A percentile compares a stretch with the other conserved stretches of the same genome.
phyloP scores from a whole-genome alignment of 768 basidiomycete species.

The Xerocomellus chrysenteron region DNA sequence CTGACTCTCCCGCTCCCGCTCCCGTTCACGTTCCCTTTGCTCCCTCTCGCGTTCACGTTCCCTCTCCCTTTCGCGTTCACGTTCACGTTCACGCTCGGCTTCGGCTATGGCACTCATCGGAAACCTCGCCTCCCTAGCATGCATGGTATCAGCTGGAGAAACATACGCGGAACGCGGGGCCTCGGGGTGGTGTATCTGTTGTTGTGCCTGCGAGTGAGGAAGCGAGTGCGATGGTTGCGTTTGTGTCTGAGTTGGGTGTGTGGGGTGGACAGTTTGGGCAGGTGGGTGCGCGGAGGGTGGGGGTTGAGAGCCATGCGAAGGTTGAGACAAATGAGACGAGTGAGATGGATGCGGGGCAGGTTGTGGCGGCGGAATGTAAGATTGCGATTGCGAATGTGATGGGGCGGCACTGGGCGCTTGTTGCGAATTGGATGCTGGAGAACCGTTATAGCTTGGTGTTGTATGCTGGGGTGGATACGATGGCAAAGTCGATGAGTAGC shows the following conservation, averaged over 20 bases:
- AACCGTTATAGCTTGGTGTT: constrained; percentile 12
- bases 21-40: constrained; percentile 18
- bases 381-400: constrained; percentile 29
- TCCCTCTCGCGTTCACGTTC: constrained; percentile 21
- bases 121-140: constrained; percentile 25
- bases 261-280: constrained; percentile 15
- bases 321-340: constrained; percentile 13
- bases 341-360: constrained; percentile 11
- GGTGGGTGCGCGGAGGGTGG: constrained; percentile 14
- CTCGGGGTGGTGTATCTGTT: constrained; percentile 27
- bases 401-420: constrained; percentile 9
- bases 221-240: constrained; percentile 28
- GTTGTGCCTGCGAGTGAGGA: constrained; percentile 27
- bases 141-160: constrained; percentile 30
- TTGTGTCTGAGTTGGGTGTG: constrained; percentile 20
- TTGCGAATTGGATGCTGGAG: constrained; percentile 19
- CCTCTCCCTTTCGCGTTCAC: constrained; percentile 20
- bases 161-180: constrained; percentile 23
- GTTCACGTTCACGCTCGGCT: constrained; percentile 25
- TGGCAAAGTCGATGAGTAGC: constrained; percentile 17
- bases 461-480: constrained; percentile 17
- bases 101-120: constrained; percentile 5
- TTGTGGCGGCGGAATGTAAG: constrained; percentile 16
- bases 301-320: constrained; percentile 15
- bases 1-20: constrained; percentile 18